These are phyloP conservation scores for Colletotrichum siamense DNA, from an alignment of 2,329 filamentous ascomycete species.

Conservation along the genomic window DNA sequence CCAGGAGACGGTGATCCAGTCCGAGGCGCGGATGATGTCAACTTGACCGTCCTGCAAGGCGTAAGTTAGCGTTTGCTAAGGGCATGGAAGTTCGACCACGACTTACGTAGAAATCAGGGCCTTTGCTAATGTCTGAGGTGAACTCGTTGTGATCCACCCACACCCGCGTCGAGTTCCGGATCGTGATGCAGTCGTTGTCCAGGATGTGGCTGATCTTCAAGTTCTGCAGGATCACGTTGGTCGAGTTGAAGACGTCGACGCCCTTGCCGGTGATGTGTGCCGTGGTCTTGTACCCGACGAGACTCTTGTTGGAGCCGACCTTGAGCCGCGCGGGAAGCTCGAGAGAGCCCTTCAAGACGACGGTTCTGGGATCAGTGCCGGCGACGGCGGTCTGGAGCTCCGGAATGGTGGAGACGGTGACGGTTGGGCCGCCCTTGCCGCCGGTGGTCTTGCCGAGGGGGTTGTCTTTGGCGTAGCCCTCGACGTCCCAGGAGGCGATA, in stretches of 20 bases:
- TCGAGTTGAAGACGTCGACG: constrained; percentile 36
- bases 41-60: constrained; percentile 46
- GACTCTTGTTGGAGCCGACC: constrained; percentile 50
- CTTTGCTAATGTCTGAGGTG: constrained; percentile 41
- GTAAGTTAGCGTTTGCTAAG: not conserved
- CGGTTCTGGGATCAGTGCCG: constrained; percentile 43
- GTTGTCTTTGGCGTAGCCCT: constrained; percentile 33
- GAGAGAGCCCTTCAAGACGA: constrained; percentile 48
- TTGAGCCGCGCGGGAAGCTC: constrained; percentile 44
- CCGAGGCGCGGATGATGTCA: constrained; percentile 48
- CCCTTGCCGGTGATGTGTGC: constrained; percentile 41
- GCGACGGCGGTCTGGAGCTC: constrained; percentile 49
- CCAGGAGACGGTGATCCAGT: constrained; percentile 52
- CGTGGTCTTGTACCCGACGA: constrained; percentile 39
- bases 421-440: constrained; percentile 50
- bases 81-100: rapidly evolving
- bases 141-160: constrained; percentile 57
- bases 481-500: constrained; percentile 27
- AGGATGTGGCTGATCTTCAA: constrained; percentile 38
- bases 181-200: constrained; percentile 47
- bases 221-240: constrained; percentile 48
- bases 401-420: constrained; percentile 46
- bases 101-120: constrained; percentile 41
- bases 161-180: constrained; percentile 49
- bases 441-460: constrained; percentile 43